Base-by-base conservation (phyloP, 768 basidiomycete species). In the Lactarius trivialis region DNA sequence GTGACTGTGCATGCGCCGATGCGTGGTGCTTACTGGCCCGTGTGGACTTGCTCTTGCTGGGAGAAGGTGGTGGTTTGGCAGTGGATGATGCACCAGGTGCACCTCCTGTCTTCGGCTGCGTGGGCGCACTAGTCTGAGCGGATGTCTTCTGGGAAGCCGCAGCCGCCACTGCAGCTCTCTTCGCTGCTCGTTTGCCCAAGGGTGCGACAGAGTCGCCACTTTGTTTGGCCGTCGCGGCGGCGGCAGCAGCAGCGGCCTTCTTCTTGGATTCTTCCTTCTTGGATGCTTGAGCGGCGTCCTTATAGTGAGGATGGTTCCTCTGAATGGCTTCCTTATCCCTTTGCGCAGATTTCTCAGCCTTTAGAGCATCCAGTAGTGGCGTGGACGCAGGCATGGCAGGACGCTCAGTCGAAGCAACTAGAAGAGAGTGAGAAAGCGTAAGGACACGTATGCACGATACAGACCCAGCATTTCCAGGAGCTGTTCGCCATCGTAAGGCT, bases 361-460 rank as follows among this genome's bases (percentile, higher is more conserved):
- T 91, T 65, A 98, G 85, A 1, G 94, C 92, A 70, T 96, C 95
- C 52, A 99, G 84, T 24, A 98, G 82, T 0, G 96, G 96, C 0
- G 96, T 97, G 0, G 89, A 88, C 65, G 86, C 94, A 2, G 91
- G 89, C 49, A 76, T 78, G 1, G 82, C 76, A 0, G 80, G 74
- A 1, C 82, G 78, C 65, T 85, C 85, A 12, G 78, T 79, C 3
- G 87, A 80, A 0, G 87, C 84, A 66, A 89, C 90, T 91, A 60
- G 5, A 56, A 30, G 43, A 53, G n/a, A 9, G 37, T 21, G 26
- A 51, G 57, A 15, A 26, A 56, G 30, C 37, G 52, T 54, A 60
- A 26, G 21, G 28, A 36, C 4, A 41, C 6, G 1, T 36, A 45
- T 34, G 53, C 56, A 36, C 26, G 30, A 11, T 7, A 73, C 83